Evolutionary conservation across 2,329 filamentous ascomycete species (phyloP), one percentile per base, ranked within the genome.

Genomic region (Arachnomyces sp.): DNA sequence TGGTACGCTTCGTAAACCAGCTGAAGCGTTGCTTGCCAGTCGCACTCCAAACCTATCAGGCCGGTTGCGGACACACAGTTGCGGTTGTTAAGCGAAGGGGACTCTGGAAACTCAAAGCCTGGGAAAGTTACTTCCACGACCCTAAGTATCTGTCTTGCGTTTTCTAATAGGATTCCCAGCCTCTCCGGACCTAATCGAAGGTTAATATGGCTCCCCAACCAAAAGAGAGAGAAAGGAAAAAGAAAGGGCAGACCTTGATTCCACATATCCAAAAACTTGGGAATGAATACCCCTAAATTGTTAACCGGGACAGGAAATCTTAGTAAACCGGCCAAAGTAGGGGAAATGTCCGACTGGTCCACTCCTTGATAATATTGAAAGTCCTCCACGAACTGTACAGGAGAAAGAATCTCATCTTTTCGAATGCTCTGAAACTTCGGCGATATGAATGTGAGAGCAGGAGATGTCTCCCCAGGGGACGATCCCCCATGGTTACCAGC

Each of bases 401-500:
- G 88, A 30, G 66, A 72, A 38, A 62, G 21, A 9, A 25, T 44
- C 21, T 46, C 44, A 14, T 55, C 55, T 13, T 57, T 47, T 3
- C 72, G 70, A 5, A 88, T 66, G 1, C 65, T 57, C 53, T 75
- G 77, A 32, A 95, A 71, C 55, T 87, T 92, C 0, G 90, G 88
- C 2, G 88, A 92, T 48, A 94, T 77, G 60, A 98, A 96, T 14
- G 95, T 76, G 7, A 98, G 68, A 12, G 92, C 92, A 0, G 92
- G 84, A 1, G 90, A 95, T 1, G 92, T 96, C 67, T 98, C 92
- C 32, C 92, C 90, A 1, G 87, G 78, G 0, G 89, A 89, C 7
- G 90, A 95, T 30, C 90, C 92, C 21, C 92, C 92, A 59, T 98
- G 92, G 51, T 96, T 96, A 2, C 92, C 92, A 14, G 86, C 92